Evolutionary conservation across 176 grass and related monocot genomes (phyloP), one percentile per base, ranked within the genome.

Genomic region (Pontederia crassipes): DNA sequence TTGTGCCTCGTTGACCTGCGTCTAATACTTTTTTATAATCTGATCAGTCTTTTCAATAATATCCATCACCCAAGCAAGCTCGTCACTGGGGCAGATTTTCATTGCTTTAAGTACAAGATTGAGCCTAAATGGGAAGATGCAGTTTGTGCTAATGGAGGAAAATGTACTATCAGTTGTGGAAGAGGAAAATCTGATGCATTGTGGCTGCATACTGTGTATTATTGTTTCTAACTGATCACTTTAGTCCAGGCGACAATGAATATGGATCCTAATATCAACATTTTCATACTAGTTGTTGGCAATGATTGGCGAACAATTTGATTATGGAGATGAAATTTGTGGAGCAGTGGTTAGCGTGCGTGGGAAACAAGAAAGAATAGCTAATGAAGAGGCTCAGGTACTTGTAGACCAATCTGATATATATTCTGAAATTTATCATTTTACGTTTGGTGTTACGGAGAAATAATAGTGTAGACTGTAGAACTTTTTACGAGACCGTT

Each of bases 51-150:
- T 50, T 88, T 88, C 79, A 91, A 97, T 69, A 97, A 97, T 72
- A 91, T 88, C 29, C 65, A 88, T 69, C 74, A 75, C 66, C 93
- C 93, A 48, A 91, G 87, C 78, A 97, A 97, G 64, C 68, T 97
- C 73, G 49, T 18, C 5, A 11, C 67, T 45, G 74, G 84, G 65
- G 84, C 93, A 17, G 93, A 97, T 68, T 77, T 97, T 59, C 93
- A 97, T 59, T 97, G 86, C 78, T 97, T 97, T 68, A 97, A 91
- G 46, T 5, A 85, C 15, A 97, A 97, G 64, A 91, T 97, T 58
- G 93, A 91, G 18, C 93, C 93, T 14, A 97, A 97, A 75, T 97
- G 93, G 93, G 93, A 97, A 80, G 93, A 97, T 15, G 87, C 93
- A 13, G 64, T 97, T 35, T 97, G 93, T 75, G 78, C 87, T 55